Percentiles rank a stretch among this genome's conserved stretches.
phyloP scores from a whole-genome alignment of 2,329 filamentous ascomycete genomes.

The Exophiala mesophila region DNA sequence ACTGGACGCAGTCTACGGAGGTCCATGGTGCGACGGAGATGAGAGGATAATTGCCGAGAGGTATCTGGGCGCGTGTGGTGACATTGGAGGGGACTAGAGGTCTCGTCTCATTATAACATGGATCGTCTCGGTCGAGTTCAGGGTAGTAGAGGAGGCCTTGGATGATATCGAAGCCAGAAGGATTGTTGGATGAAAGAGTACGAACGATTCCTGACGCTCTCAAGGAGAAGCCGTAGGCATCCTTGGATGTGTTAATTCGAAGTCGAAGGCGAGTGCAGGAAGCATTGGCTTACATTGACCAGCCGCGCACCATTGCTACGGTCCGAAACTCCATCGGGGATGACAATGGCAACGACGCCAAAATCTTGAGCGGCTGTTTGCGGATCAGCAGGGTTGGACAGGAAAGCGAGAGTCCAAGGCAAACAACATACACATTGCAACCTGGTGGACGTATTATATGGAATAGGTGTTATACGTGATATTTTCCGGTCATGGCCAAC shows the following conservation, averaged over 20 bases:
- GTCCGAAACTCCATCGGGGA: slow-evolving; percentile 23
- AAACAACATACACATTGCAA: neutral
- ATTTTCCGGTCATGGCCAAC: no score
- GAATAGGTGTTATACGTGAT: no score
- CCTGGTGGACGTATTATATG: no score
- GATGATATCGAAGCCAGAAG: slow-evolving; percentile 57
- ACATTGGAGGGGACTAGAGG: slow-evolving; percentile 69
- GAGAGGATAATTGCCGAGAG: slow-evolving; percentile 61
- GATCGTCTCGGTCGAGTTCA: slow-evolving; percentile 52
- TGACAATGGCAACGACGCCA: slow-evolving; percentile 21
- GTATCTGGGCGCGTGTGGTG: slow-evolving; percentile 66
- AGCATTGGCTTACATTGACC: slow-evolving; percentile 32
- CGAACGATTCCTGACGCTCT: slow-evolving; percentile 56
- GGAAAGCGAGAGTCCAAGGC: no score
- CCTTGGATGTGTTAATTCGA: slow-evolving; percentile 10
- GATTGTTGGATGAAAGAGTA: slow-evolving; percentile 67
- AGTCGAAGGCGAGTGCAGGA: neutral
- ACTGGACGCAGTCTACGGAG: slow-evolving; percentile 63
- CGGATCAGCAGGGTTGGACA: slow-evolving; percentile 9
- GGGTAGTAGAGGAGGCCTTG: slow-evolving; percentile 84
- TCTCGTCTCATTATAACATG: slow-evolving; percentile 60
- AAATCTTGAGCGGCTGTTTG: slow-evolving; percentile 21
- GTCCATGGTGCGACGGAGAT: slow-evolving; percentile 87
- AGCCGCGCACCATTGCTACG: slow-evolving; percentile 30
- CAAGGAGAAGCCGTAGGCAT: slow-evolving; percentile 30